Conservation (phyloP, 1,139 yeast genomes). For the Pneumocystis canis region DNA sequence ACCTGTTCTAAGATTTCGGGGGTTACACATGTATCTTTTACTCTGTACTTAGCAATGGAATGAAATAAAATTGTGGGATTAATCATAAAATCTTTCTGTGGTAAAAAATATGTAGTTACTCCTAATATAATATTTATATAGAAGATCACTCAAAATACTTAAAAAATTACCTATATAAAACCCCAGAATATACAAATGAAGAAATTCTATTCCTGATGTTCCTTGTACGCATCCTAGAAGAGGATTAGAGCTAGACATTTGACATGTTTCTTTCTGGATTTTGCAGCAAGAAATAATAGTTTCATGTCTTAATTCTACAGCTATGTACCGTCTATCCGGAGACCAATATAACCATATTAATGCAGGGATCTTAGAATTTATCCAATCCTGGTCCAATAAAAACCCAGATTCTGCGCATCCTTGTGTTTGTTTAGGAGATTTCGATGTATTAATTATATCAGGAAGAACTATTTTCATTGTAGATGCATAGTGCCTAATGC, state of each 20-base stretch:
- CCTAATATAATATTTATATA: conserved; percentile 31
- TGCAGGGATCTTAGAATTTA: conserved; percentile 28
- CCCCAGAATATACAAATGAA: conserved; percentile 70
- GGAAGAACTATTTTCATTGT: conserved; percentile 34
- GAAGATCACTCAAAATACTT: not conserved
- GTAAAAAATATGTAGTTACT: conserved; percentile 63
- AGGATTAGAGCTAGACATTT: conserved; percentile 55
- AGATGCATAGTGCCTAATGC: conserved; percentile 41
- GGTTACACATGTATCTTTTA: conserved; percentile 76
- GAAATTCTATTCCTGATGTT: conserved; percentile 71
- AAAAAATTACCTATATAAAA: conserved; percentile 36
- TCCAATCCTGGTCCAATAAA: conserved; percentile 21
- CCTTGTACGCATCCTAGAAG: conserved; percentile 80
- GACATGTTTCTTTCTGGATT: conserved; percentile 82
- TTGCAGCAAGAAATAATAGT: conserved; percentile 68
- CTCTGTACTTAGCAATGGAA: conserved; percentile 59
- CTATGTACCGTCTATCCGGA: conserved; percentile 56
- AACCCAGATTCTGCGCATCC: conserved; percentile 33
- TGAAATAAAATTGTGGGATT: conserved; percentile 63
- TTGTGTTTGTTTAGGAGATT: conserved; percentile 42
- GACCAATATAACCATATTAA: conserved; percentile 56
- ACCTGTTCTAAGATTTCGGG: conserved; percentile 75
- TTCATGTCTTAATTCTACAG: conserved; percentile 49
- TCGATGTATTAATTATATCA: conserved; percentile 51
- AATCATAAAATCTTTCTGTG: conserved; percentile 63